phyloP scores from a whole-genome alignment of 257 asterid genomes.

The Rubia yunnanensis region DNA sequence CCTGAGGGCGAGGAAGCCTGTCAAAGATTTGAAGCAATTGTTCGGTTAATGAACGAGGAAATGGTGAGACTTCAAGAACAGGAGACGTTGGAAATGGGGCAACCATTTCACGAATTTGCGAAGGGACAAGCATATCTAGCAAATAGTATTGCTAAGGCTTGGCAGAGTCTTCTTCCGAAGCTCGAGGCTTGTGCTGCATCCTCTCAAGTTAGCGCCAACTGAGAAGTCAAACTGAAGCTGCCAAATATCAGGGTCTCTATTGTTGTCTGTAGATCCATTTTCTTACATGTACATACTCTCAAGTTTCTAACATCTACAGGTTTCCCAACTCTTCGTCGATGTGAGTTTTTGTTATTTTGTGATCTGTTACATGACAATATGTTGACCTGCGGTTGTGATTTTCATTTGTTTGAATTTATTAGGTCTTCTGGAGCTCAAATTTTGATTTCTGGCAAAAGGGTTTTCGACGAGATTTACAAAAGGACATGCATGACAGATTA shows the following conservation, averaged over 20 bases:
- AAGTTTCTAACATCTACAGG: conserved; percentile 2
- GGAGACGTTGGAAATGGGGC: conserved; percentile 78
- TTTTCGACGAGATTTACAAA: too few species aligned
- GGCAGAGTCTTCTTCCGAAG: conserved; percentile 97
- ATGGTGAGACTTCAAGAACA: conserved; percentile 82
- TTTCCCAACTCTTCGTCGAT: not conserved
- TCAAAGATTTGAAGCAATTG: conserved; percentile 65
- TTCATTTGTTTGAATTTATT: too few species aligned
- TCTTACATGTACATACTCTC: conserved; percentile 42
- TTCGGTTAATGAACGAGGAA: conserved; percentile 76
- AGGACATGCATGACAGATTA: too few species aligned
- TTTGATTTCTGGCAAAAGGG: too few species aligned
- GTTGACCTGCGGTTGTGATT: too few species aligned
- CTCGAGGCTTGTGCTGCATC: conserved; percentile 69
- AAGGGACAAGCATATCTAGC: conserved; percentile 79
- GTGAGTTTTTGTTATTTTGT: too few species aligned
- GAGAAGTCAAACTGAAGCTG: not conserved
- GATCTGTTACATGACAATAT: too few species aligned
- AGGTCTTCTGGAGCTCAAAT: too few species aligned
- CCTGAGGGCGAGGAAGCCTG: conserved; percentile 61
- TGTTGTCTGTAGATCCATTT: conserved; percentile 12
- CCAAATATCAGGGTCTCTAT: not conserved
- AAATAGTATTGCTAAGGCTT: conserved; percentile 66
- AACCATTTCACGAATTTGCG: conserved; percentile 89
- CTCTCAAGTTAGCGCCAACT: not conserved